Percentiles rank a stretch among this genome's conserved stretches.
phyloP scores from a whole-genome alignment of 495 filamentous ascomycete genomes.

The Hypoxylon lenormandii region DNA sequence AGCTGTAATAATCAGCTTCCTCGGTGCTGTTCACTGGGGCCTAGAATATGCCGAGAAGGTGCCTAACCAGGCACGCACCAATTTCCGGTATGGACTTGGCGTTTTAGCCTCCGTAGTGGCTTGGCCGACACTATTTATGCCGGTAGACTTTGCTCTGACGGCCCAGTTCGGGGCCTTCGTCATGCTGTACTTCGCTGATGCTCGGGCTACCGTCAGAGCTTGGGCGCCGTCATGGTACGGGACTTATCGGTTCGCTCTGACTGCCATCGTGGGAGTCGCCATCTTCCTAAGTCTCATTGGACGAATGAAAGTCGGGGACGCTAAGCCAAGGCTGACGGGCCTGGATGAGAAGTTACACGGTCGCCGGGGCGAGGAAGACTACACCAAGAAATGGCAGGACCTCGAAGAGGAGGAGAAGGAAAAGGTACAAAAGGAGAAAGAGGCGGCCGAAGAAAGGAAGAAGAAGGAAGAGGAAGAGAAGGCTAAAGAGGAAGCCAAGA shows the following conservation, averaged over 20 bases:
- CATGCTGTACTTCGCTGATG: slow-evolving; percentile 88
- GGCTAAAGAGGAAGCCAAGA: slow-evolving; percentile 45
- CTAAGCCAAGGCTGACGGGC: slow-evolving; percentile 54
- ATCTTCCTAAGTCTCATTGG: slow-evolving; percentile 89
- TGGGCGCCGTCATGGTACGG: slow-evolving; percentile 94
- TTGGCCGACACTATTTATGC: slow-evolving; percentile 92
- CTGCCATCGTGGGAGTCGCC: slow-evolving; percentile 87
- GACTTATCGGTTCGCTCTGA: slow-evolving; percentile 94
- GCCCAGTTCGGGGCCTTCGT: slow-evolving; percentile 90
- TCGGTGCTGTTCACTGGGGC: slow-evolving; percentile 95
- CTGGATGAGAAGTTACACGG: slow-evolving; percentile 73
- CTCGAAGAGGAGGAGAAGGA: slow-evolving; percentile 68
- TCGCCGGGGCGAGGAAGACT: slow-evolving; percentile 51
- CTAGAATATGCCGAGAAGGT: slow-evolving; percentile 72
- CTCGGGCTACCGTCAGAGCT: slow-evolving; percentile 76
- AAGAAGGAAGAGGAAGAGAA: slow-evolving; percentile 53
- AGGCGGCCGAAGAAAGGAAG: slow-evolving; percentile 56
- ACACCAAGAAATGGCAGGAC: slow-evolving; percentile 73
- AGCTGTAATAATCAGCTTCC: slow-evolving; percentile 93
- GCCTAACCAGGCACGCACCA: slow-evolving; percentile 50
- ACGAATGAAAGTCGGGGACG: slow-evolving; percentile 81
- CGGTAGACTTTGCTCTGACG: slow-evolving; percentile 88
- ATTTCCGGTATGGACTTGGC: slow-evolving; percentile 81
- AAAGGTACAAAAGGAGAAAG: slow-evolving; percentile 54
- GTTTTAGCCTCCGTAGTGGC: slow-evolving; percentile 84